A percentile compares a stretch with the other conserved stretches of the same genome.
Evolutionary conservation across 345 rosid species (phyloP).

Genomic region (Luvunga scandens): DNA sequence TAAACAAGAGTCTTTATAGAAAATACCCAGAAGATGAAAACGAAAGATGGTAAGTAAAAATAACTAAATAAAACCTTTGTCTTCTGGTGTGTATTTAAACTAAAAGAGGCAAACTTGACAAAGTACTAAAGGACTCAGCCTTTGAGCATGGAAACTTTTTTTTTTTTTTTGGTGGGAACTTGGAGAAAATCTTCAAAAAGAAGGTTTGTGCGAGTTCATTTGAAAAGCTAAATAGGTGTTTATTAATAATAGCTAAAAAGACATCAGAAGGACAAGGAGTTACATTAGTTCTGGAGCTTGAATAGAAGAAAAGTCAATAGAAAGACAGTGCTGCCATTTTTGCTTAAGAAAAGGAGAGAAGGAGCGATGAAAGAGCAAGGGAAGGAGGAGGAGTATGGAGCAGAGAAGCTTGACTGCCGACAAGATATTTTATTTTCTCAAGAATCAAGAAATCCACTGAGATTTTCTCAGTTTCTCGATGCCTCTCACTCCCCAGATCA

Average conservation of each 20-base stretch:
- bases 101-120: background rate
- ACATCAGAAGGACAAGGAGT: background rate
- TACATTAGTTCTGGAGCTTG: slow-evolving; percentile 3
- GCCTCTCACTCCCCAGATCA: slow-evolving; percentile 16
- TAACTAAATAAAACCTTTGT: background rate
- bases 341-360: background rate
- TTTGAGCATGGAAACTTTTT: background rate
- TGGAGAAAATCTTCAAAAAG: background rate
- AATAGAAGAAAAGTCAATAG: background rate
- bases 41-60: background rate
- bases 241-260: background rate
- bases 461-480: slow-evolving; percentile 6
- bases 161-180: background rate
- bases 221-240: background rate
- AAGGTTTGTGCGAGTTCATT: background rate
- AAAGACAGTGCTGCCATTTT: background rate
- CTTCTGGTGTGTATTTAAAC: background rate
- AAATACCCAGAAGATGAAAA: background rate
- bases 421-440: slow-evolving; percentile 15
- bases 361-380: background rate
- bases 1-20: background rate
- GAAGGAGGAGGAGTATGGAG: background rate
- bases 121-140: background rate
- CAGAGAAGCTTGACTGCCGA: slow-evolving; percentile 2
- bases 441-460: slow-evolving; percentile 22